Percentiles rank a stretch among this genome's conserved stretches.
These are phyloP conservation scores for Flaveria sonorensis DNA, from an alignment of 129 eudicot genomes.

Conservation along the genomic window DNA sequence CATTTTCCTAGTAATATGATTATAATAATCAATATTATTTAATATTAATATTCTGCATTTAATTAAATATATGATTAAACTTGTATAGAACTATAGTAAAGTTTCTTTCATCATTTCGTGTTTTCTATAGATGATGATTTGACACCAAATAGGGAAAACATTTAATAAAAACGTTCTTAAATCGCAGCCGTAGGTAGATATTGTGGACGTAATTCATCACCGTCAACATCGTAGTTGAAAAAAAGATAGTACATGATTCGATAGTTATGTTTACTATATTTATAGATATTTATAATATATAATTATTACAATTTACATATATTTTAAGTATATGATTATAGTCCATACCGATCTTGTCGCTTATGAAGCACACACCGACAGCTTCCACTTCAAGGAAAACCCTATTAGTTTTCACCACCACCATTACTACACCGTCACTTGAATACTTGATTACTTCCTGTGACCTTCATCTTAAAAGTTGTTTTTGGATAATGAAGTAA, in stretches of 20 bases:
- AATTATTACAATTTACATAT: no score
- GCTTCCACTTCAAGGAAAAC: not conserved
- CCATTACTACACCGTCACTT: not conserved
- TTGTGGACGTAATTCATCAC: not conserved
- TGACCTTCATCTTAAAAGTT: not conserved
- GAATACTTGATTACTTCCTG: not conserved
- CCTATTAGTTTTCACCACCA: not conserved
- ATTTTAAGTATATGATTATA: not conserved
- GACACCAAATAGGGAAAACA: slow-evolving; percentile 8
- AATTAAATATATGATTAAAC: no score
- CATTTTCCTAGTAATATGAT: no score
- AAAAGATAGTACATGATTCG: not conserved
- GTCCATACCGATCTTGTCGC: slow-evolving; percentile 13
- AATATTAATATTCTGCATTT: no score
- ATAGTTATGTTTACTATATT: slow-evolving; percentile 1
- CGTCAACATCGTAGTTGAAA: slow-evolving; percentile 7
- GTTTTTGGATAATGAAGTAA: not conserved
- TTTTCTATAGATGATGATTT: not conserved
- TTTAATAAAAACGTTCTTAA: not conserved
- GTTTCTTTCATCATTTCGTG: not conserved
- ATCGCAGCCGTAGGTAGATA: not conserved
- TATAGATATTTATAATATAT: not conserved
- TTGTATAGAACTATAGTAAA: no score
- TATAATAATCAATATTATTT: no score
- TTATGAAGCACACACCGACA: slow-evolving; percentile 9